phyloP scores from a whole-genome alignment of 2,329 filamentous ascomycete species.

The Thielaviopsis musarum region DNA sequence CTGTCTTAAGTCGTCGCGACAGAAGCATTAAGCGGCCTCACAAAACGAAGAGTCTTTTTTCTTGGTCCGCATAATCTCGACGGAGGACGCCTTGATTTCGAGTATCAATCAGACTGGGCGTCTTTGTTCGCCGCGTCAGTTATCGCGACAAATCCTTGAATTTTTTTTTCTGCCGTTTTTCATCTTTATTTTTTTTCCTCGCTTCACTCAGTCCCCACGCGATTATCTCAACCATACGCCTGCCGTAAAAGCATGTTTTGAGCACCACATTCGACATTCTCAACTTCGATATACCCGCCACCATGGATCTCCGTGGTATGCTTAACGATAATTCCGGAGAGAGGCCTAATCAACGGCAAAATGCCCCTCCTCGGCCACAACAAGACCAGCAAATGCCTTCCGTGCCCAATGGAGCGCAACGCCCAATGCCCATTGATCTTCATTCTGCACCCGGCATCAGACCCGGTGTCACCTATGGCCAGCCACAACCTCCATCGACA shows the following conservation, averaged over 20 bases:
- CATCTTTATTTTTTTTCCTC: not conserved
- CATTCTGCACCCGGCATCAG: constrained; percentile 15
- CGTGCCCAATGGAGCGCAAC: constrained; percentile 1
- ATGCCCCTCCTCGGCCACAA: not conserved
- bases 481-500: constrained; percentile 10
- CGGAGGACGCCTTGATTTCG: too few relatives aligned
- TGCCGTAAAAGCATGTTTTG: not conserved
- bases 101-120: too few relatives aligned
- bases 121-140: not conserved
- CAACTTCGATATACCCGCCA: constrained; percentile 5
- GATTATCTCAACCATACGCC: not conserved
- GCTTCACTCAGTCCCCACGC: not conserved
- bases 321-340: constrained; percentile 34
- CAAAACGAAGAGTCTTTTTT: not conserved
- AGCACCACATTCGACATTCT: not conserved
- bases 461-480: constrained; percentile 14
- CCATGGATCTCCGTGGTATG: constrained; percentile 37
- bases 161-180: not conserved
- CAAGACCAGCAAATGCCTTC: constrained; percentile 7
- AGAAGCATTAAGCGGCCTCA: not conserved
- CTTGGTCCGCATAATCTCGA: not conserved
- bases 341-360: constrained; percentile 19
- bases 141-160: not conserved
- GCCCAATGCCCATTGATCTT: constrained; percentile 10
- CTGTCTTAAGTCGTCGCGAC: not conserved